Percentiles rank a stretch among this genome's conserved stretches.
phyloP scores from a whole-genome alignment of 371 early-diverging fungal species.

The Apophysomyces variabilis region DNA sequence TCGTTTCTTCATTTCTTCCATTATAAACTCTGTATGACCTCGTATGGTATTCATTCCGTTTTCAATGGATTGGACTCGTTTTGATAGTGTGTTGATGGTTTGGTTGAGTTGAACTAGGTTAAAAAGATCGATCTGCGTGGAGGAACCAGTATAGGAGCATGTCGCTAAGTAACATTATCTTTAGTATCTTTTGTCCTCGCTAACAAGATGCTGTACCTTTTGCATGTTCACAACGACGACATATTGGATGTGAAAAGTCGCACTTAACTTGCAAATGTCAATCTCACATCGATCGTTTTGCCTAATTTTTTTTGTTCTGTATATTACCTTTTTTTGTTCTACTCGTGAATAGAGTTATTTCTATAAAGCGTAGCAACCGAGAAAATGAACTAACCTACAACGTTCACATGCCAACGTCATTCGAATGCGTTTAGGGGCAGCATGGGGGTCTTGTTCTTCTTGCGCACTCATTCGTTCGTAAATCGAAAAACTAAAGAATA shows the following conservation, averaged over 20 bases:
- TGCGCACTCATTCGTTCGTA: not conserved
- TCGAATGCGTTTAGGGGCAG: conserved; percentile 50
- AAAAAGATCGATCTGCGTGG: conserved; percentile 54
- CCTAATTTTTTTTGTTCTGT: conserved; percentile 18
- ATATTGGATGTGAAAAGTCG: conserved; percentile 54
- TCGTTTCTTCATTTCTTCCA: conserved; percentile 30
- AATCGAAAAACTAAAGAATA: not conserved
- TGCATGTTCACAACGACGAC: conserved; percentile 42
- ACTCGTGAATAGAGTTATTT: not conserved
- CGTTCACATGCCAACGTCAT: conserved; percentile 63
- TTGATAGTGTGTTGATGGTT: conserved; percentile 39
- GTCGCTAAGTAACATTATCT: conserved; percentile 21
- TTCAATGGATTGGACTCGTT: conserved; percentile 41
- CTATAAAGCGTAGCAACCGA: no score
- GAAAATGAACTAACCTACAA: conserved; percentile 39
- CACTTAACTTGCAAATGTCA: conserved; percentile 44
- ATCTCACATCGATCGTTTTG: not conserved
- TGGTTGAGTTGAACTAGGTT: conserved; percentile 50
- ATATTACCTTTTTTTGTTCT: conserved; percentile 51
- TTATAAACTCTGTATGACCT: conserved; percentile 38
- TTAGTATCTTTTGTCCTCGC: no score
- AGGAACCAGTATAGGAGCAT: conserved; percentile 53
- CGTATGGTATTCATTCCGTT: conserved; percentile 34
- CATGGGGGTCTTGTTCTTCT: conserved; percentile 20
- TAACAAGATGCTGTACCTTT: conserved; percentile 35